A percentile compares a stretch with the other conserved stretches of the same genome.
These are phyloP conservation scores for Diospyros lotus DNA, from an alignment of 148 eudicot species.

Conservation along the genomic window DNA sequence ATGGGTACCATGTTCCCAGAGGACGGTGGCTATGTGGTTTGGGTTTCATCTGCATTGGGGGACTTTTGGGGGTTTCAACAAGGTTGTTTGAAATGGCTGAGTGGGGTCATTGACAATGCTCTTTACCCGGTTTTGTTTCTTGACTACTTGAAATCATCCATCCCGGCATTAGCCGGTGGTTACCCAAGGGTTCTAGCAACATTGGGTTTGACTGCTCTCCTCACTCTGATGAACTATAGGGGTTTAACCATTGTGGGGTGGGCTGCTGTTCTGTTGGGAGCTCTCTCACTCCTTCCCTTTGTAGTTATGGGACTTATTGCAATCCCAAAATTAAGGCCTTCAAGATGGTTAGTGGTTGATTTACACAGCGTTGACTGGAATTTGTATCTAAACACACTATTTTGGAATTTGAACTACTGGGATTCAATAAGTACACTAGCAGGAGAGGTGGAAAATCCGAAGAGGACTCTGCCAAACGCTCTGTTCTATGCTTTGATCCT, in stretches of 20 bases:
- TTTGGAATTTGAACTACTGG: constrained; percentile 14
- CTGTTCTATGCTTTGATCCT: constrained; percentile 8
- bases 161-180: constrained; percentile 6
- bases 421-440: constrained; percentile 10
- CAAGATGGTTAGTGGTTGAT: constrained; percentile 10
- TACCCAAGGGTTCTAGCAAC: neutral
- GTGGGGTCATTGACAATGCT: constrained; percentile 13
- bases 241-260: constrained; percentile 13
- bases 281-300: constrained; percentile 9
- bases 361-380: constrained; percentile 7
- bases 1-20: constrained; percentile 25
- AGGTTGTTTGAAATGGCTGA: constrained; percentile 24
- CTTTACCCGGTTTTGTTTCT: constrained; percentile 9
- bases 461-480: constrained; percentile 12
- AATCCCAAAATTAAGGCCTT: constrained; percentile 8
- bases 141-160: neutral
- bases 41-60: constrained; percentile 18
- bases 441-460: constrained; percentile 9
- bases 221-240: constrained; percentile 10
- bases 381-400: constrained; percentile 9
- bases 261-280: constrained; percentile 12
- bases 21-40: constrained; percentile 15
- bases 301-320: neutral
- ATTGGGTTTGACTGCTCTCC: constrained; percentile 6
- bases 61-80: constrained; percentile 19